Evolutionary conservation across 768 basidiomycete genomes (phyloP).

Genomic region (Psilocybe cubensis): DNA sequence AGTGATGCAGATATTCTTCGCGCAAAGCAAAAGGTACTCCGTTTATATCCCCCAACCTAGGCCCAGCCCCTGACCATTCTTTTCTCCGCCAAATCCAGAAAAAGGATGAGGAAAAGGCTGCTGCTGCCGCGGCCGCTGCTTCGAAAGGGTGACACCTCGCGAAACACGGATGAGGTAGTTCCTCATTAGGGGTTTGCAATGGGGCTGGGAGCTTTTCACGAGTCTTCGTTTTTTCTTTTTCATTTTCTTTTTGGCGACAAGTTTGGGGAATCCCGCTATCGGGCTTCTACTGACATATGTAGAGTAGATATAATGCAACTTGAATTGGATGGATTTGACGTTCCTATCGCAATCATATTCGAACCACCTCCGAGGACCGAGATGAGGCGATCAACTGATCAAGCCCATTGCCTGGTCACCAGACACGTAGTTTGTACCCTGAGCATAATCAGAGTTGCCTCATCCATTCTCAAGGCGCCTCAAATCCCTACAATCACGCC

Average conservation of each 20-base stretch:
- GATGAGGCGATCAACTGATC: not conserved
- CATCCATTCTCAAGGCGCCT: not conserved
- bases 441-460: not conserved
- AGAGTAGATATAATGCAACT: slow-evolving; percentile 6
- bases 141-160: slow-evolving; percentile 16
- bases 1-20: slow-evolving; percentile 80
- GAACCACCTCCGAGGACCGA: slow-evolving; percentile 3
- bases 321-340: slow-evolving; percentile 14
- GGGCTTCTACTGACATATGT: slow-evolving; percentile 12
- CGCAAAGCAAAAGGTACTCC: slow-evolving; percentile 84
- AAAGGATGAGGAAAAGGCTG: slow-evolving; percentile 54
- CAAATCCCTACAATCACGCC: not conserved
- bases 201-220: not conserved
- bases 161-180: not conserved
- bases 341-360: slow-evolving; percentile 11
- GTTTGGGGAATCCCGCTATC: not conserved
- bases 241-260: slow-evolving; percentile 7
- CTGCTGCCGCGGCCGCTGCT: slow-evolving; percentile 12
- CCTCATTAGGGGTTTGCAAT: slow-evolving; percentile 7
- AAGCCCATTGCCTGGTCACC: not conserved
- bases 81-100: slow-evolving; percentile 38
- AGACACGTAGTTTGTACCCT: not conserved
- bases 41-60: too few relatives aligned
- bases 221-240: slow-evolving; percentile 1
- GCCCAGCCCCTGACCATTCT: slow-evolving; percentile 2